Base-by-base conservation (phyloP, 2,329 filamentous ascomycete genomes). In the Alternaria sp. region DNA sequence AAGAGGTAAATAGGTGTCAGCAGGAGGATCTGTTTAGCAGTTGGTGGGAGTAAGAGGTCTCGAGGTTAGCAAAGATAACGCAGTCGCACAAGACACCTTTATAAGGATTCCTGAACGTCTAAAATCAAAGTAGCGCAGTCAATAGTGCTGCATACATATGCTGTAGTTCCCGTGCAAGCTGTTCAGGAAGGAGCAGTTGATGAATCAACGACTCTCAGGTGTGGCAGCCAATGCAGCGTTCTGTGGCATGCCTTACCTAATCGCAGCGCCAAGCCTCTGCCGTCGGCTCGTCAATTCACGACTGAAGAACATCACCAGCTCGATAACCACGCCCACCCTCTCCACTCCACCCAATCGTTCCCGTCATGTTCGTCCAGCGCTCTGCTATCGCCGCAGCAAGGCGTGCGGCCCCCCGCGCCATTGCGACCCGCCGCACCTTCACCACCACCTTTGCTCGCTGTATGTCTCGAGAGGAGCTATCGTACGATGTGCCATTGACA, bases 291-390 rank as follows among this genome's bases (percentile, higher is more conserved):
- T 68, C 69, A 66, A 71, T 64, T 63, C 65, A 68, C 64, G 61
- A 61, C 60, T 56, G 46, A 63, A 36, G 56, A 66, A 56, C 67
- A 50, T 59, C 64, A 66, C 67, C 64, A 74, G 69, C 72, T 74
- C 65, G 57, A 66, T 66, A 67, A 67, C 71, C 66, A 62, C 68
- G 65, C 63, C 60, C 62, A 57, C 60, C 71, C 75, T 77, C 74
- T 74, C 75, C 66, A 69, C 70, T 70, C 70, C 73, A 76, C 72
- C 59, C 75, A 76, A 79, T 78, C 76, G 72, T 72, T 60, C 63
- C 62, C 73, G 73, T 72, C 70, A 82, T 82, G 79, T 80, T 85
- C 72, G 79, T 85, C 75, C 82, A 83, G 70, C 82, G 83, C 76
- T 83, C 82, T 65, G 82, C 80, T 62, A 75, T 84, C 60, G 79